Evolutionary conservation across 208 protist species (phyloP).

Genomic region (Leishmania arabica): DNA sequence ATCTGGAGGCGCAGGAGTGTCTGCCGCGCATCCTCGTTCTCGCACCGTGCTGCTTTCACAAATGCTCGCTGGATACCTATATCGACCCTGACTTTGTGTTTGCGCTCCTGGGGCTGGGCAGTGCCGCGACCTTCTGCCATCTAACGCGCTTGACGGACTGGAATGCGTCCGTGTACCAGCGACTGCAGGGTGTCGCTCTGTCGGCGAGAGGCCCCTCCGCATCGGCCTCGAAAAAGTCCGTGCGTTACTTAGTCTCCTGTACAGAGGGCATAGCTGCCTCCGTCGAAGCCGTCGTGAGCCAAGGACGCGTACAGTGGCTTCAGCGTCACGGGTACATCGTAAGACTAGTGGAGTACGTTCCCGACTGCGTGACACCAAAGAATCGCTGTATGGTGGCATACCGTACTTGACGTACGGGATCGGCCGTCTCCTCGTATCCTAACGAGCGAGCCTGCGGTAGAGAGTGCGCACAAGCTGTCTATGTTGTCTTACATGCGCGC

Average conservation of each 20-base stretch:
- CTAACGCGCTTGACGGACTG: slow-evolving; percentile 71
- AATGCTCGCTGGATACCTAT: slow-evolving; percentile 58
- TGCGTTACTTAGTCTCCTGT: slow-evolving; percentile 48
- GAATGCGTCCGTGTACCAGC: slow-evolving; percentile 66
- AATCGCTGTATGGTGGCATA: slow-evolving; percentile 56
- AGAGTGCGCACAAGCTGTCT: not conserved
- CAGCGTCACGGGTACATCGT: slow-evolving; percentile 48
- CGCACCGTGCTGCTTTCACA: slow-evolving; percentile 82
- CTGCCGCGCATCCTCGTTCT: slow-evolving; percentile 71
- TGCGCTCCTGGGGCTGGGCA: slow-evolving; percentile 33
- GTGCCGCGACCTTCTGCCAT: slow-evolving; percentile 31
- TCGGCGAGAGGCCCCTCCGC: not conserved
- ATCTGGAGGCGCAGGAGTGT: slow-evolving; percentile 47
- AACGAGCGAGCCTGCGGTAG: not conserved
- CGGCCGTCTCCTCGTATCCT: not conserved
- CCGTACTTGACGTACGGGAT: slow-evolving; percentile 14
- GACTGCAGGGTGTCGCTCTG: not conserved
- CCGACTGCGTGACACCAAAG: slow-evolving; percentile 76
- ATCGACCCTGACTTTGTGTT: slow-evolving; percentile 55
- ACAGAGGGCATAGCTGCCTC: slow-evolving; percentile 44
- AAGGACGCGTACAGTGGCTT: slow-evolving; percentile 71
- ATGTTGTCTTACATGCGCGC: not conserved
- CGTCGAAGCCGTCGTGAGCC: slow-evolving; percentile 65
- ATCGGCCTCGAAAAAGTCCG: slow-evolving; percentile 34
- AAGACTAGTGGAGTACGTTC: slow-evolving; percentile 59